Evolutionary conservation across 2,329 filamentous ascomycete genomes (phyloP), one percentile per base, ranked within the genome.

Genomic region (Microsporum ferrugineum): DNA sequence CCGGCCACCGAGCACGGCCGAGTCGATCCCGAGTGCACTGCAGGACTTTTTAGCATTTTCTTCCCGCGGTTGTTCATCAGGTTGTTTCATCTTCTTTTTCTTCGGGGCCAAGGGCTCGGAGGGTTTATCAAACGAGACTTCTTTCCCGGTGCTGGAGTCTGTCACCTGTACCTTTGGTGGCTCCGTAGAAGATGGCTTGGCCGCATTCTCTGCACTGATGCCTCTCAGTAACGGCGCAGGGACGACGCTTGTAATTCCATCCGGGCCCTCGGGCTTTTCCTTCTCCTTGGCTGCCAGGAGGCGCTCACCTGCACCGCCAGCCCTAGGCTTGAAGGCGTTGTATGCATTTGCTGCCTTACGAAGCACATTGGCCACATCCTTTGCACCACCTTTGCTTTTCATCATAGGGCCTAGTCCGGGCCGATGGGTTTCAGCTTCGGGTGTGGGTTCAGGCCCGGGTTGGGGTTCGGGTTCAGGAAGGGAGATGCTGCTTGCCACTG

Each of bases 321-420:
- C 86, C 62, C 92, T 84, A 23, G 92, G 92, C 69, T 92, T 95
- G 76, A 97, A 97, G 17, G 82, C 82, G 64, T 86, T 86, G 64
- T 76, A 73, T 29, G 87, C 84, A 60, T 81, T 84, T 0, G 89
- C 90, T 29, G 90, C 90, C 73, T 90, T 95, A 75, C 88, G 88
- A 63, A 96, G 83, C 4, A 83, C 81, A 39, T 83, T 86, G 23
- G 88, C 88, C 67, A 94, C 80, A 61, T 94, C 86, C n/a, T 79
- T 81, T 34, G 57, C 17, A 64, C 82, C 85, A 1, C 85, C 86
- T 70, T 89, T 89, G 64, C 87, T 84, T 73, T 89, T 92, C 68
- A 96, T 87, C 91, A 96, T 96, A 1, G 91, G 89, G 0, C 90
- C 90, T 5, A 95, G 80, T 0, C 90, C 91, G 17, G 90, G 89